Evolutionary conservation across 306 rosid genomes (phyloP).

Genomic region (Purshia tridentata): DNA sequence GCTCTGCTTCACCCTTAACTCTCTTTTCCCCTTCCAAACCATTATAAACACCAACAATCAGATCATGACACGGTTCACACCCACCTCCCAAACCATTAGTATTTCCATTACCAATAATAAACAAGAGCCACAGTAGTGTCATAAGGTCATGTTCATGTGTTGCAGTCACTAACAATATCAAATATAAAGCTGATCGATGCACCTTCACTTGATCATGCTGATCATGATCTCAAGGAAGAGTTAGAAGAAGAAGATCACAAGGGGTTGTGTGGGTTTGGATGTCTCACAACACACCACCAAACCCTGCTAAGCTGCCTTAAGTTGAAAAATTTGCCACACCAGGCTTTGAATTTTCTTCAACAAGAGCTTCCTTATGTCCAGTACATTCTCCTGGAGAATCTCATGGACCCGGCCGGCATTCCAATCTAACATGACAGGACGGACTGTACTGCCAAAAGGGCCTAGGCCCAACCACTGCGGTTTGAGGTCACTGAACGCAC

Average conservation of each 20-base stretch:
- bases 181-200: too few relatives aligned
- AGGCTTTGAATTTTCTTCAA: constrained; percentile 65
- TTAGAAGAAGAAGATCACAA: constrained; percentile 41
- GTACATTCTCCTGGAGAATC: constrained; percentile 80
- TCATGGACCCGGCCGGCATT: constrained; percentile 86
- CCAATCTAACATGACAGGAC: constrained; percentile 92
- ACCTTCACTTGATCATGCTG: background rate
- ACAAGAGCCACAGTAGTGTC: background rate
- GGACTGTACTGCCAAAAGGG: constrained; percentile 69
- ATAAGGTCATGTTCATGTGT: too few relatives aligned
- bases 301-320: constrained; percentile 58
- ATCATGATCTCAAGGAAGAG: background rate
- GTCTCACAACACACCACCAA: constrained; percentile 61
- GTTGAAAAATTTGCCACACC: constrained; percentile 78
- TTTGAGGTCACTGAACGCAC: constrained; percentile 73
- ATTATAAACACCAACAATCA: too few relatives aligned
- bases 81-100: background rate
- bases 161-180: too few relatives aligned
- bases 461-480: constrained; percentile 66
- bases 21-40: too few relatives aligned
- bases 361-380: constrained; percentile 92
- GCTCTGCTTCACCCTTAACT: too few relatives aligned
- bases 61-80: too few relatives aligned
- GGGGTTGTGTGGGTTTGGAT: constrained; percentile 95
- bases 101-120: background rate